Conservation (phyloP, 768 basidiomycete species). For the Candolleomyces efflorescens region DNA sequence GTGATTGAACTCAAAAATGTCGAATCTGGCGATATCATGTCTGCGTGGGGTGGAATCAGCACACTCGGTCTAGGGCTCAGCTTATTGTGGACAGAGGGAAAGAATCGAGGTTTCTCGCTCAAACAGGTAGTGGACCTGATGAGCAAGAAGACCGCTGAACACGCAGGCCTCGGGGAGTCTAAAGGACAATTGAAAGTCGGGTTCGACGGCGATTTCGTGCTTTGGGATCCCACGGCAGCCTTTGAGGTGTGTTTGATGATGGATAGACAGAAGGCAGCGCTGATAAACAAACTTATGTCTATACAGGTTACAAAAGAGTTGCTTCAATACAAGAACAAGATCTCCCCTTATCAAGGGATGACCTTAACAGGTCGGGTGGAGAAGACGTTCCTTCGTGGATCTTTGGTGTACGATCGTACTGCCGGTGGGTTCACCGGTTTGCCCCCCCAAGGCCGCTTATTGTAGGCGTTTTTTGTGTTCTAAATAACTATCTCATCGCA, state of each 20-base stretch:
- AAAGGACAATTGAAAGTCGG: slow-evolving; percentile 78
- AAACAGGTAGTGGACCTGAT: slow-evolving; percentile 72
- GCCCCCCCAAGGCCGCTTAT: slow-evolving; percentile 31
- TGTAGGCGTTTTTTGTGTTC: slow-evolving; percentile 23
- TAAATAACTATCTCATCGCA: background rate
- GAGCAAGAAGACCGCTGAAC: slow-evolving; percentile 66
- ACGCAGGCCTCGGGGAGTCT: slow-evolving; percentile 61
- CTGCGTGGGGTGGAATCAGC: slow-evolving; percentile 93
- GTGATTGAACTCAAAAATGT: slow-evolving; percentile 73
- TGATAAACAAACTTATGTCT: background rate
- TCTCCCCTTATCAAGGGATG: slow-evolving; percentile 85
- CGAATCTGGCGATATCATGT: slow-evolving; percentile 78
- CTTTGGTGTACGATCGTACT: slow-evolving; percentile 52
- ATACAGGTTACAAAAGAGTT: slow-evolving; percentile 65
- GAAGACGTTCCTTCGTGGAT: slow-evolving; percentile 77
- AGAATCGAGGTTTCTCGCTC: slow-evolving; percentile 53
- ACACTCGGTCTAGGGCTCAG: slow-evolving; percentile 87
- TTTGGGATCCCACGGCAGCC: slow-evolving; percentile 61
- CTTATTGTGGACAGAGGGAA: slow-evolving; percentile 83
- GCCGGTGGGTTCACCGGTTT: slow-evolving; percentile 30
- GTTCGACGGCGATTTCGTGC: slow-evolving; percentile 79
- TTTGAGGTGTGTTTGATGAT: slow-evolving; percentile 31
- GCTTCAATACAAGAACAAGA: slow-evolving; percentile 89
- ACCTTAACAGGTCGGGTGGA: slow-evolving; percentile 66
- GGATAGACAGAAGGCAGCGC: background rate